These are phyloP conservation scores for Pouteria campechiana DNA, from an alignment of 179 eudicot genomes.

Conservation along the genomic window DNA sequence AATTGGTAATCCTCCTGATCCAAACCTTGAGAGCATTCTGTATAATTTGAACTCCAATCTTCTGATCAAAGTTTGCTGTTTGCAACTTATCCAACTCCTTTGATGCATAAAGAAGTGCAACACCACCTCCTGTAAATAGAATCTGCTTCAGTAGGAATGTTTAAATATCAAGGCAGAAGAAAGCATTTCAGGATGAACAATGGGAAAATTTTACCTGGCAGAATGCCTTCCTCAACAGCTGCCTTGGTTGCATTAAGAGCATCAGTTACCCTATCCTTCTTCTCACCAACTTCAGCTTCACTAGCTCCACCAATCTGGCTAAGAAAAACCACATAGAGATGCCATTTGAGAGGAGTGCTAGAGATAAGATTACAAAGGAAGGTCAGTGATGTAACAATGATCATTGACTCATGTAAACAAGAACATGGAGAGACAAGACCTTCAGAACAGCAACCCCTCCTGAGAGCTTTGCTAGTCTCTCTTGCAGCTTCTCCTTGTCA, in stretches of 20 bases:
- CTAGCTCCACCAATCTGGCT: slow-evolving; percentile 93
- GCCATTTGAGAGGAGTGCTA: no score
- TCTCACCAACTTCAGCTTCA: slow-evolving; percentile 93
- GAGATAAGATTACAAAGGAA: neutral
- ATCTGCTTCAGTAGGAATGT: neutral
- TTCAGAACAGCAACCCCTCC: slow-evolving; percentile 97
- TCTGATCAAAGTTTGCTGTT: slow-evolving; percentile 91
- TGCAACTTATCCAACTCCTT: slow-evolving; percentile 66
- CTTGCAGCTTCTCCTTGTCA: slow-evolving; percentile 86
- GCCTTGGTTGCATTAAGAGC: slow-evolving; percentile 96
- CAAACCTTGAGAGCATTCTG: slow-evolving; percentile 78
- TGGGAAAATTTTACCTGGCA: slow-evolving; percentile 38
- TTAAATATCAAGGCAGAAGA: neutral
- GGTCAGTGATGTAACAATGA: neutral
- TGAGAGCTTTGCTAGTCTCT: slow-evolving; percentile 88
- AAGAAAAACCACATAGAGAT: neutral
- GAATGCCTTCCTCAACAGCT: slow-evolving; percentile 95
- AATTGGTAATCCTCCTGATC: no score
- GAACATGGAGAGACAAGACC: slow-evolving; percentile 21
- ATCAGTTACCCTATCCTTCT: slow-evolving; percentile 96
- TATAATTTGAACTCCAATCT: slow-evolving; percentile 89
- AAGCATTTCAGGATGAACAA: no score
- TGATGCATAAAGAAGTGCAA: slow-evolving; percentile 88
- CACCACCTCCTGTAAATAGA: slow-evolving; percentile 70
- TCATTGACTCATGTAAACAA: no score